Base-by-base conservation (phyloP, 768 basidiomycete species). In the Rhodotorula paludigena region DNA sequence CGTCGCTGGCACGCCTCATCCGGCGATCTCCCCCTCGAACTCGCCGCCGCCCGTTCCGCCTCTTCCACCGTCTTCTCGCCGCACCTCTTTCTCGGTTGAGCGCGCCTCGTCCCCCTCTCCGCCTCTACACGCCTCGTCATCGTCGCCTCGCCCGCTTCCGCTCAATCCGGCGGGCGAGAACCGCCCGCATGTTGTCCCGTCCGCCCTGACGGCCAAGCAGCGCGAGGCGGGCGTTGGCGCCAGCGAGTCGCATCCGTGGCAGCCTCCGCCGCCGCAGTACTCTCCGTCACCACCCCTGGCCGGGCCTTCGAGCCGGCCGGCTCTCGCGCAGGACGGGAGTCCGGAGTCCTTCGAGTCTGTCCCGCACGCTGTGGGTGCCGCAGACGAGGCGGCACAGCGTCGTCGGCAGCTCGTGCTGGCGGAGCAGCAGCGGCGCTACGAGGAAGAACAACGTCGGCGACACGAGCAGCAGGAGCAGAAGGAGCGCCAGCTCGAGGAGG, bases 111-210 rank as follows among this genome's bases (percentile, higher is more conserved):
- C 48, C 5, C 49, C 54, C 11, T 20, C 39, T 2, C 49, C 28
- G 38, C 53, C 10, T n/a, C n/a, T n/a, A 1, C 59, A 33, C 7
- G 25, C n/a, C 5, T 14, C 47, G n/a, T 28, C n/a, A 25, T 25
- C 47, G 1, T 32, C 56, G 21, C 16, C 36, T 12, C 60, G 59
- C 3, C 60, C 65, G 5, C 48, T 61, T 9, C 65, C 65, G 3
- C 30, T 45, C 16, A 61, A 54, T 38, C 65, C 65, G 6, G 38
- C 38, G 15, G 65, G 65, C 20, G 33, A 55, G 35, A 21, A 39
- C 30, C 30, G 49, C 6, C 44, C 59, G 6, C n/a, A n/a, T n/a
- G n/a, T n/a, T 18, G 48, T 3, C 32, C 30, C 64, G 10, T 44
- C 64, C 10, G 2, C 64, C 1, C 7, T 60, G 18, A 33, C 11